Percentiles rank a stretch among this genome's conserved stretches.
Conservation (phyloP, 345 rosid genomes). For the Citrus inodora region DNA sequence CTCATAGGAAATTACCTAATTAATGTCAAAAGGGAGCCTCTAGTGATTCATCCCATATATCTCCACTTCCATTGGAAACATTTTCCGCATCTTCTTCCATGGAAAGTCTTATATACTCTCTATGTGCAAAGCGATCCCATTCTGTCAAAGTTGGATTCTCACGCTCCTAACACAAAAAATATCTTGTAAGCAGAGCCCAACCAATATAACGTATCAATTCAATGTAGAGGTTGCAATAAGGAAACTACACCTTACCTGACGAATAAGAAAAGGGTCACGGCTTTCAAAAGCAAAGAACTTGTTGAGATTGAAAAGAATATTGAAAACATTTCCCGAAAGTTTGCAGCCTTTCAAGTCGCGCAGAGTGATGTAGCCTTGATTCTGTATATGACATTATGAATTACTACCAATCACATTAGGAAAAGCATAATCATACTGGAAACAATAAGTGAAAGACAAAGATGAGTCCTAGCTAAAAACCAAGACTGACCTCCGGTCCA, state of each 20-base stretch:
- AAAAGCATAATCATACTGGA: neutral
- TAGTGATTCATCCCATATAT: slow-evolving; percentile 95
- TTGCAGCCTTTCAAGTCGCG: slow-evolving; percentile 74
- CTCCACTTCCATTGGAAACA: slow-evolving; percentile 96
- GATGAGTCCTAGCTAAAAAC: slow-evolving; percentile 12
- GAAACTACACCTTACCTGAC: slow-evolving; percentile 56
- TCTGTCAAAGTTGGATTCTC: slow-evolving; percentile 95
- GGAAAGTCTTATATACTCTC: slow-evolving; percentile 93
- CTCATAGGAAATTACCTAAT: slow-evolving; percentile 20
- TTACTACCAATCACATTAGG: neutral
- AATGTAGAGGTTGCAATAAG: neutral
- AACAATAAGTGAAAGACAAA: slow-evolving; percentile 13
- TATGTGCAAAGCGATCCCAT: slow-evolving; percentile 98
- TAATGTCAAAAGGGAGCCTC: slow-evolving; percentile 80
- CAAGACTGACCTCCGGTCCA: slow-evolving; percentile 65
- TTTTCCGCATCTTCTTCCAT: slow-evolving; percentile 99
- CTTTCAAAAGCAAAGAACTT: slow-evolving; percentile 95
- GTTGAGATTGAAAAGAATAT: slow-evolving; percentile 91
- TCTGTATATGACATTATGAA: slow-evolving; percentile 36
- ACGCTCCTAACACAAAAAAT: slow-evolving; percentile 54
- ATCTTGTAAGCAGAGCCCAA: neutral
- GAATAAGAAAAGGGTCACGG: slow-evolving; percentile 94
- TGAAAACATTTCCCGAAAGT: slow-evolving; percentile 86
- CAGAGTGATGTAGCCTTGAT: slow-evolving; percentile 61
- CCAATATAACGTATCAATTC: neutral